Base-by-base conservation (phyloP, 2,329 filamentous ascomycete species). In the Monascus ruber region DNA sequence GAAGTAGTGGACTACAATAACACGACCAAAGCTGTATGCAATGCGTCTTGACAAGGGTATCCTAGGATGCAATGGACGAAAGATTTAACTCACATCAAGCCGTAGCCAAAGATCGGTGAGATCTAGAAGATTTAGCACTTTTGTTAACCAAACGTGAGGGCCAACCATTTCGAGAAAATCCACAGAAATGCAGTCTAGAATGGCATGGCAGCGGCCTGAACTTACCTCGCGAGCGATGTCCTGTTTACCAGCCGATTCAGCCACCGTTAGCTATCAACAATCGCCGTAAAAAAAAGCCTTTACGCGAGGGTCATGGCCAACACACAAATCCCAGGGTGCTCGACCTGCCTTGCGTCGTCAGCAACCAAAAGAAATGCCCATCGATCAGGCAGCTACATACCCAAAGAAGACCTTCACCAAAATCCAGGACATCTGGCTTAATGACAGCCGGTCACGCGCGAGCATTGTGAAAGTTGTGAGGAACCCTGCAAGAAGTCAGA, bases 381-480 rank as follows among this genome's bases (percentile, higher is more conserved):
- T 17, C 43, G 41, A 37, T 17, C 39, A 40, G 39, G 33, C 11
- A 26, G 40, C 33, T 47, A 55, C 59, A 49, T 58, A 66, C 63
- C 76, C 76, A 56, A 79, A 78, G 59, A 79, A 79, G 27, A 79
- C 75, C 44, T 78, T 75, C 47, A 77, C 66, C 45, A 77, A 54
- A 31, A 76, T 69, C 69, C 73, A 77, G 34, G 73, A 73, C 70
- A 78, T 77, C 47, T 77, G 60, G 34, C 64, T 59, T 28, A 72
- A 64, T 26, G 67, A 73, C 52, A 76, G 71, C 42, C 68, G 66
- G 48, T 74, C 74, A 46, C 75, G 65, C 31, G 74, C 75, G 33
- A 79, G 66, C 54, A 79, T 68, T 4, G 72, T 73, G 47, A 79
- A 78, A 3, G 86, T 94, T 0, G 88, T 94, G 28, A 94, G 66